phyloP scores from a whole-genome alignment of 2,329 filamentous ascomycete species.

The Colletotrichum sansevieriae region DNA sequence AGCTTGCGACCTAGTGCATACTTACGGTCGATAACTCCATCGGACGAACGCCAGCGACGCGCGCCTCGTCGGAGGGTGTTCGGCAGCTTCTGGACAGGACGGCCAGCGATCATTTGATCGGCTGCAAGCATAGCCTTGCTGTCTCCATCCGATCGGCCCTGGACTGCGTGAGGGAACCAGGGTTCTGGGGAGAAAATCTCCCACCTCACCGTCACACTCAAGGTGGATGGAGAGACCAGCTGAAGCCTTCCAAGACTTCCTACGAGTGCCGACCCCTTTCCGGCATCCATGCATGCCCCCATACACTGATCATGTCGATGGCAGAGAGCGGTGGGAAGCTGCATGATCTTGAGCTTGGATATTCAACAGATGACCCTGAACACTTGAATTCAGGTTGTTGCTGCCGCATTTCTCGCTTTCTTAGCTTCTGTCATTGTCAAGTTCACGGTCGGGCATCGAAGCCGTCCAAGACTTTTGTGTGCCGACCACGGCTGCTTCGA shows the following conservation, averaged over 20 bases:
- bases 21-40: slow-evolving; percentile 3
- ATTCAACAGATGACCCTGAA: slow-evolving; percentile 28
- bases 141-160: slow-evolving; percentile 7
- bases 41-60: slow-evolving; percentile 8
- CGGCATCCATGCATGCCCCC: slow-evolving; percentile 27
- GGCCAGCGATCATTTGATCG: slow-evolving; percentile 36
- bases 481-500: not conserved
- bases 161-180: slow-evolving; percentile 27
- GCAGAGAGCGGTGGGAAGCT: slow-evolving; percentile 29
- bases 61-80: slow-evolving; percentile 11
- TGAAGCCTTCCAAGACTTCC: not conserved
- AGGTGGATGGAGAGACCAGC: slow-evolving; percentile 20
- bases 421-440: slow-evolving; percentile 4
- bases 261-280: slow-evolving; percentile 6
- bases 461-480: not conserved
- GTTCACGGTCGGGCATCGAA: not conserved
- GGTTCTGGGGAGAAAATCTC: slow-evolving; percentile 37
- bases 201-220: slow-evolving; percentile 28
- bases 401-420: not conserved
- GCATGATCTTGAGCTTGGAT: slow-evolving; percentile 27
- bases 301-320: slow-evolving; percentile 29
- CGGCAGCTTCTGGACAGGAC: slow-evolving; percentile 6
- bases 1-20: slow-evolving; percentile 2
- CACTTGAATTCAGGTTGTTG: slow-evolving; percentile 15
- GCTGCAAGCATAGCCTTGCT: slow-evolving; percentile 38